Evolutionary conservation across 306 rosid species (phyloP), one percentile per base, ranked within the genome.

Genomic region (Prunus davidiana): DNA sequence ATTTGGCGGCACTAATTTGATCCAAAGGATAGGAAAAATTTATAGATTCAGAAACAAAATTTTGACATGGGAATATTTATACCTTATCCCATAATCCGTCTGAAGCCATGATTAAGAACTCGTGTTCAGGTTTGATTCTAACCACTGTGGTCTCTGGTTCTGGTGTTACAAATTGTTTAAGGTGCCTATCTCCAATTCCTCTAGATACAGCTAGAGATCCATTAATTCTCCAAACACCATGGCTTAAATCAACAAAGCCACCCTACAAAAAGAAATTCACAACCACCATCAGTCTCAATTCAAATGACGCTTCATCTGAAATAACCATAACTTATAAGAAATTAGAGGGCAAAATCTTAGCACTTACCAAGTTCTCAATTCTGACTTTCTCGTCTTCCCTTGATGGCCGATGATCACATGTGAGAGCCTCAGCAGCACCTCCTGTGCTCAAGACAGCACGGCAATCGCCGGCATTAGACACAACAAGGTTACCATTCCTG

Each of bases 51-150:
- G 45, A 58, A 3, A 67, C 27, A 16, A 8, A 25, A 9, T 70
- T 2, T 43, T 15, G 67, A 58, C 24, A 41, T 24, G 68, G 2
- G 45, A 43, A 43, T 16, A 0, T 3, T 4, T 16, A 24, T 84
- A 94, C 97, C 92, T 87, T 95, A 81, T 95, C 99, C 99, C 99
- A 95, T 75, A 95, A 83, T 67, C 99, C 99, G 28, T 95, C 99
- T 1, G 99, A 95, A 76, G 97, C 99, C 81, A 95, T 80, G 76
- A 95, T 89, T 75, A 95, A 62, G 76, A 95, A 89, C 86, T 95
- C 99, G 63, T 90, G 87, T 43, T 88, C 88, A 28, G 93, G 85
- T 81, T 83, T 81, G 70, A 95, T 86, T n/a, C 67, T 70, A 71
- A 95, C 72, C 47, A 88, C 82, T 78, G 75, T 91, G 50, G 89